These are phyloP conservation scores for Cryptomeria japonica DNA, from an alignment of 75 land plant genomes.

Conservation along the genomic window DNA sequence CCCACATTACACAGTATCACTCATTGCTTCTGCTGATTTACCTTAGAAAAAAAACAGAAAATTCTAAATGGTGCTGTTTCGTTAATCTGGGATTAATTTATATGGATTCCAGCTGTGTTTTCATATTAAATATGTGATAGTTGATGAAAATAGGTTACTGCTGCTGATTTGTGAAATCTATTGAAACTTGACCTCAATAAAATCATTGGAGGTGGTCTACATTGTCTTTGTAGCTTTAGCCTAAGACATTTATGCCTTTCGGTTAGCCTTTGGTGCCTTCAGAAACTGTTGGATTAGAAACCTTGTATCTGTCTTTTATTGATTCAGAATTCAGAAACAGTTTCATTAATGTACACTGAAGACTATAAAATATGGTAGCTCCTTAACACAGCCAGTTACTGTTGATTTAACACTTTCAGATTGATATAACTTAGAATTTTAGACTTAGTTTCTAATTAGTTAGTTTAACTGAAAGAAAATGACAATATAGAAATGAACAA, in stretches of 20 bases:
- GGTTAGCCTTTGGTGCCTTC: not conserved
- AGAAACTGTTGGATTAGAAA: not conserved
- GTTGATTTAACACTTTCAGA: no score
- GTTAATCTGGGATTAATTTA: not conserved
- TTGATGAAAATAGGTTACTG: not conserved
- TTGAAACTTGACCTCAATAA: not conserved
- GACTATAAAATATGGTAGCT: not conserved
- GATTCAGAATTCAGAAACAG: not conserved
- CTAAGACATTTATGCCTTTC: not conserved
- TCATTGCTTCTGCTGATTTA: not conserved
- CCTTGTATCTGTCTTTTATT: not conserved
- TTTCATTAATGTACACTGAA: not conserved
- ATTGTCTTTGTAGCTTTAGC: not conserved
- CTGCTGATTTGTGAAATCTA: not conserved
- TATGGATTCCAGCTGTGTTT: not conserved
- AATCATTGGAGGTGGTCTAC: not conserved
- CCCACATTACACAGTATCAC: not conserved
- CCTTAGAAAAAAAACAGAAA: not conserved
- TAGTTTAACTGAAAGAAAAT: no score
- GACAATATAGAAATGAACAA: no score
- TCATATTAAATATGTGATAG: not conserved
- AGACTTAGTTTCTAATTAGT: no score
- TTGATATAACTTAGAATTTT: no score
- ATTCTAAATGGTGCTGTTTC: not conserved
- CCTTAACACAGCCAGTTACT: not conserved